A percentile compares a stretch with the other conserved stretches of the same genome.
These are phyloP conservation scores for Candida glucosophila DNA, from an alignment of 1,139 yeast species.

Conservation along the genomic window DNA sequence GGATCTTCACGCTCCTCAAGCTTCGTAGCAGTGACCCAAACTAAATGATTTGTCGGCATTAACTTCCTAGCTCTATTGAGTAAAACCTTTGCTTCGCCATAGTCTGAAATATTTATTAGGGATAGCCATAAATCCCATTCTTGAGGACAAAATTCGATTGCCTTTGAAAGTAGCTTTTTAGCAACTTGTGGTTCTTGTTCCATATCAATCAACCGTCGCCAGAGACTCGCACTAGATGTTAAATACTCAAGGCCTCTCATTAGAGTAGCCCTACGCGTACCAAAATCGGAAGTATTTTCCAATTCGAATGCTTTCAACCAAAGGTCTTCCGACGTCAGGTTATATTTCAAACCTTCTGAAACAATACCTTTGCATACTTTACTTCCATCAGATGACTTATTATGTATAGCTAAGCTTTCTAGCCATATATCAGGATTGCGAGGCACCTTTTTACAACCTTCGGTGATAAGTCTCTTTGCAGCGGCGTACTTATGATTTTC, in stretches of 20 bases:
- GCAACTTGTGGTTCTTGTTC: conserved; percentile 45
- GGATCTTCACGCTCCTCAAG: conserved; percentile 53
- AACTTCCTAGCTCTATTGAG: conserved; percentile 54
- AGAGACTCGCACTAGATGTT: conserved; percentile 39
- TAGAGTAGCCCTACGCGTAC: conserved; percentile 46
- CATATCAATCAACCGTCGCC: conserved; percentile 44
- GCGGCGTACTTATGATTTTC: conserved; percentile 44
- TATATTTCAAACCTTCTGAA: conserved; percentile 55
- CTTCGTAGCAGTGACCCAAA: conserved; percentile 69
- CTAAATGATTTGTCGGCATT: conserved; percentile 40
- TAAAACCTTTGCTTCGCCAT: conserved; percentile 42
- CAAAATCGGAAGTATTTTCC: conserved; percentile 40
- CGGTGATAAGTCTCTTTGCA: conserved; percentile 55
- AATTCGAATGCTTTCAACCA: conserved; percentile 69
- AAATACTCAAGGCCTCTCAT: conserved; percentile 52
- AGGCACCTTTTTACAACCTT: conserved; percentile 70
- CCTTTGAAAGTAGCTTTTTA: conserved; percentile 50
- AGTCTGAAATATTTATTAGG: conserved; percentile 34
- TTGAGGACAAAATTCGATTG: conserved; percentile 59
- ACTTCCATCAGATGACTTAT: conserved; percentile 29
- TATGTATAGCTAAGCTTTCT: conserved; percentile 65
- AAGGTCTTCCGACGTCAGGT: conserved; percentile 47
- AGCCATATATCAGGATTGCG: conserved; percentile 73
- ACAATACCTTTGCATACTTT: conserved; percentile 45
- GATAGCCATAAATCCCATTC: conserved; percentile 60